phyloP scores from a whole-genome alignment of 1,284 basidiomycete genomes.

The Sphagnurus paluster region DNA sequence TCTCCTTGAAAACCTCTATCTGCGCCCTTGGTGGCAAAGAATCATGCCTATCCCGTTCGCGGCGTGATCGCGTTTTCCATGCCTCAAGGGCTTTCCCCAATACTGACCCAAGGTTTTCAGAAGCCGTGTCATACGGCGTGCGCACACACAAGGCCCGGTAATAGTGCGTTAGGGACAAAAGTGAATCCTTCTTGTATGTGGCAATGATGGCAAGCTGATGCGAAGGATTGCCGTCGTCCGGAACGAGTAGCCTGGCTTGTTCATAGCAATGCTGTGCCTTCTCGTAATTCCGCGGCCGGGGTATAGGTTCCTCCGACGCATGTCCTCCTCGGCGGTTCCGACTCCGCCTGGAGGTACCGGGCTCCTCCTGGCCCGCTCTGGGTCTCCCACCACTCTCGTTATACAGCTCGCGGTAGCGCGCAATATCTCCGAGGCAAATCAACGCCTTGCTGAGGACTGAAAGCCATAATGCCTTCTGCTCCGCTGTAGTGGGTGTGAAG shows the following conservation, averaged over 20 bases:
- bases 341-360: slow-evolving; percentile 36
- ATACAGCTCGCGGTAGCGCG: slow-evolving; percentile 91
- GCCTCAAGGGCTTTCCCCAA: slow-evolving; percentile 67
- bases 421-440: slow-evolving; percentile 92
- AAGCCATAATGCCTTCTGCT: slow-evolving; percentile 61
- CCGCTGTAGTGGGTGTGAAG: slow-evolving; percentile 41
- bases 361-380: slow-evolving; percentile 64
- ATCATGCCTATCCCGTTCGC: slow-evolving; percentile 39
- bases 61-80: slow-evolving; percentile 44
- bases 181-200: slow-evolving; percentile 81
- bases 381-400: slow-evolving; percentile 69
- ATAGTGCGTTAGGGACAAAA: slow-evolving; percentile 82
- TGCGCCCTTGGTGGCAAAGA: slow-evolving; percentile 37
- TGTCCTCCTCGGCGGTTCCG: slow-evolving; percentile 48
- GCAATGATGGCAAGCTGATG: slow-evolving; percentile 95
- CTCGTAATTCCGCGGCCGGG: slow-evolving; percentile 66
- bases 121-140: slow-evolving; percentile 85
- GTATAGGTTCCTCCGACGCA: slow-evolving; percentile 37
- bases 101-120: slow-evolving; percentile 79
- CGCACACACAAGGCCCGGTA: slow-evolving; percentile 89
- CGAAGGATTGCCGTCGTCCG: slow-evolving; percentile 84
- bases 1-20: slow-evolving; percentile 68
- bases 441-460: slow-evolving; percentile 84
- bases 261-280: slow-evolving; percentile 83
- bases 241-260: slow-evolving; percentile 79